These are phyloP conservation scores for Paecilomyces niveus DNA, from an alignment of 2,329 filamentous ascomycete species.

Conservation along the genomic window DNA sequence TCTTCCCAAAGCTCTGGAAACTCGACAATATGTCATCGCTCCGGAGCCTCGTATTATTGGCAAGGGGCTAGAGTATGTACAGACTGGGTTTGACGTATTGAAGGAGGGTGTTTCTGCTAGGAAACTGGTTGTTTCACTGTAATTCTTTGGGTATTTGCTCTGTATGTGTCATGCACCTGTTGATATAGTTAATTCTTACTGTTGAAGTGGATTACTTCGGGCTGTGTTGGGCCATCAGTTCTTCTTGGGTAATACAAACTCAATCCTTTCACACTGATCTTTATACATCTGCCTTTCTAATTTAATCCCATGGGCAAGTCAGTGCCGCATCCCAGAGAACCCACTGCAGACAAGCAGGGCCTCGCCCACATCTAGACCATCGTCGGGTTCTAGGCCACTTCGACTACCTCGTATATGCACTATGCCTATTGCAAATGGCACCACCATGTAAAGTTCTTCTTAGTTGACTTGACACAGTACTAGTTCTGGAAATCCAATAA, in stretches of 20 bases:
- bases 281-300: no score
- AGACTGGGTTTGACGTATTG: not conserved
- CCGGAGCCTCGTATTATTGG: slow-evolving; percentile 29
- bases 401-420: not conserved
- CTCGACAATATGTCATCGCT: slow-evolving; percentile 18
- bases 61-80: not conserved
- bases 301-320: not conserved
- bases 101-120: not conserved
- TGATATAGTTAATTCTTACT: not conserved
- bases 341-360: not conserved
- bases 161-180: not conserved
- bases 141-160: not conserved
- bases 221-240: no score
- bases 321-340: not conserved
- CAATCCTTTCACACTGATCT: no score
- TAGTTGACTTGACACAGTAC: no score
- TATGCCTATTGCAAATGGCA: no score
- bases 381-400: not conserved
- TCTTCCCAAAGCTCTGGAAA: slow-evolving; percentile 22
- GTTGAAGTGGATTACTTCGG: no score
- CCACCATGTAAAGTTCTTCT: no score
- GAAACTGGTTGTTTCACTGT: not conserved
- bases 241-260: no score
- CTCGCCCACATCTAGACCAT: not conserved
- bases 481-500: no score